Evolutionary conservation across 1,139 yeast species (phyloP).

Genomic region (Lodderomyces parapsilosis): DNA sequence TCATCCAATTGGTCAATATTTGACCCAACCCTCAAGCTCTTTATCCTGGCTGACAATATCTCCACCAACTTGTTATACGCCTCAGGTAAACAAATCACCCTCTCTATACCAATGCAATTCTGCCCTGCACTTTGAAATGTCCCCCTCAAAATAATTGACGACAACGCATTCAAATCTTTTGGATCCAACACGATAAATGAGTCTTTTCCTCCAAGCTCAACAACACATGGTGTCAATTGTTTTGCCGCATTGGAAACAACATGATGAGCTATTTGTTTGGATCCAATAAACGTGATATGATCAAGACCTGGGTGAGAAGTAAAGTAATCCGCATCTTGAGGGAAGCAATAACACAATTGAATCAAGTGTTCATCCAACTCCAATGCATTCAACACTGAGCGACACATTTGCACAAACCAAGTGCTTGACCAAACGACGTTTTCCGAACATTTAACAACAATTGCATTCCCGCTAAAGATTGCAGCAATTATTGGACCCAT

Average conservation of each 20-base stretch:
- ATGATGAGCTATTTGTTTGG: conserved; percentile 88
- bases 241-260: conserved; percentile 81
- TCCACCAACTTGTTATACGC: conserved; percentile 63
- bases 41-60: conserved; percentile 57
- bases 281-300: conserved; percentile 93
- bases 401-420: conserved; percentile 69
- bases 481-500: conserved; percentile 91
- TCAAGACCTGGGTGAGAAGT: conserved; percentile 78
- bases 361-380: conserved; percentile 79
- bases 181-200: conserved; percentile 81
- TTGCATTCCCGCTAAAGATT: conserved; percentile 85
- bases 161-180: conserved; percentile 53
- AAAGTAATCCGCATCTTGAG: conserved; percentile 81
- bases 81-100: conserved; percentile 75
- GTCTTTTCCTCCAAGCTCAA: conserved; percentile 95
- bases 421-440: conserved; percentile 93
- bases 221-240: conserved; percentile 86
- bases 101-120: conserved; percentile 94
- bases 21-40: conserved; percentile 73
- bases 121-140: conserved; percentile 97
- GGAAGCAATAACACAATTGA: conserved; percentile 77
- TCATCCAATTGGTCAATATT: conserved; percentile 87
- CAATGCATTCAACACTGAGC: conserved; percentile 67
- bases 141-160: conserved; percentile 88
- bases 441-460: conserved; percentile 90